Evolutionary conservation across 2,329 filamentous ascomycete species (phyloP), one percentile per base, ranked within the genome.

Genomic region (Pseudogymnoascus sp.): DNA sequence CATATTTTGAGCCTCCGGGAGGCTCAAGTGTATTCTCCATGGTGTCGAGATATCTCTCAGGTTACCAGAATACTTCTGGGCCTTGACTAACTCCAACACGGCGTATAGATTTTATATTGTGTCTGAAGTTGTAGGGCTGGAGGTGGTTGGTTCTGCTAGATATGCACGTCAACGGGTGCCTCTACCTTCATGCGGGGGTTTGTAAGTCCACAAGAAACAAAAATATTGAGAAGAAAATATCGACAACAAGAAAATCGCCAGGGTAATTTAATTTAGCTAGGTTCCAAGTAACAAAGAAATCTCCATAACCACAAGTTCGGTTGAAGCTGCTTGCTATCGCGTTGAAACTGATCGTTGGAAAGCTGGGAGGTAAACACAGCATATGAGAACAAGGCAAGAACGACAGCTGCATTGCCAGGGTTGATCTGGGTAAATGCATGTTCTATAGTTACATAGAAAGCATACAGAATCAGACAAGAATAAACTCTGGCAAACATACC

Each of bases 371-470:
- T 54, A 54, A 54, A 54, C 47, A 34, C n/a, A 54, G 28, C 12
- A 54, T 54, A 34, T 54, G 47, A 54, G 47, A 54, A 54, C 16
- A 54, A 34, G 47, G 28, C 25, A 54, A 20, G 28, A 54, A 32
- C 47, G 18, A 8, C n/a, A 54, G 28, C 16, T 20, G 6, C 11
- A 6, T 20, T 34, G 47, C 47, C 47, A 54, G 12, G 8, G 16
- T 8, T 18, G 47, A 32, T 54, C 28, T 32, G 28, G 28, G 47
- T 8, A 34, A 54, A 20, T 54, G 47, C 11, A 34, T 34, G 2
- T 5, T 32, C 28, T 54, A 9, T 20, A 32, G 47, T 54, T 54
- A 54, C 47, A 54, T 32, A 14, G 9, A 5, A 54, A 54, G 6
- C 47, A 54, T 12, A 28, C n/a, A 6, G 6, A 14, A 7, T n/a